Percentiles rank a stretch among this genome's conserved stretches.
These are phyloP conservation scores for Mercurialis annua DNA, from an alignment of 345 rosid species.

Conservation along the genomic window DNA sequence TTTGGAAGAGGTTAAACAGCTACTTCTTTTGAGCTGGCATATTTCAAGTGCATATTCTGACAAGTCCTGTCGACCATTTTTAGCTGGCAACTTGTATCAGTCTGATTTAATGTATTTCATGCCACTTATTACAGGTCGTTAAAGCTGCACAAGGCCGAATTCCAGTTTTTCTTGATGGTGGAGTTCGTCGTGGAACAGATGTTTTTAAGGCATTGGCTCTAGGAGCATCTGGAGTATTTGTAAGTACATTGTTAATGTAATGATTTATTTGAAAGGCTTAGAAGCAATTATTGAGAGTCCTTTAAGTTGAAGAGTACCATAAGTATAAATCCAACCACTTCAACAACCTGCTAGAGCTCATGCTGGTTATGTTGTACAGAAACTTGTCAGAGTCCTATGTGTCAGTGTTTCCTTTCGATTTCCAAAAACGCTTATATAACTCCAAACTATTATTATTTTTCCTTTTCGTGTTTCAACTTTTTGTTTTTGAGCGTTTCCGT, in stretches of 20 bases:
- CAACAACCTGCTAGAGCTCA: too few species aligned
- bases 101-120: conserved; percentile 2
- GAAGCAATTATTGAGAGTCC: not conserved
- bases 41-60: not conserved
- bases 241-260: conserved; percentile 33
- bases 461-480: too few species aligned
- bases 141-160: conserved; percentile 80
- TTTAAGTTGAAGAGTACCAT: too few species aligned
- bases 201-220: conserved; percentile 96
- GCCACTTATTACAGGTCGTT: conserved; percentile 57
- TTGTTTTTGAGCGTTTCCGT: too few species aligned
- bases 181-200: conserved; percentile 96
- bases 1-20: conserved; percentile 67
- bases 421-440: too few species aligned
- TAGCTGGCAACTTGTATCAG: not conserved
- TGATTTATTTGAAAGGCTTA: not conserved
- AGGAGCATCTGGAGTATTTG: conserved; percentile 94
- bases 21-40: not conserved
- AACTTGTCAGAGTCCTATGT: too few species aligned
- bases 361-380: too few species aligned
- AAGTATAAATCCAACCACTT: too few species aligned
- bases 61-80: too few species aligned
- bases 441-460: too few species aligned
- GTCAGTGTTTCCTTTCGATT: too few species aligned
- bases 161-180: conserved; percentile 94